phyloP scores from a whole-genome alignment of 2,329 filamentous ascomycete species.

The Tolypocladium amazonense region DNA sequence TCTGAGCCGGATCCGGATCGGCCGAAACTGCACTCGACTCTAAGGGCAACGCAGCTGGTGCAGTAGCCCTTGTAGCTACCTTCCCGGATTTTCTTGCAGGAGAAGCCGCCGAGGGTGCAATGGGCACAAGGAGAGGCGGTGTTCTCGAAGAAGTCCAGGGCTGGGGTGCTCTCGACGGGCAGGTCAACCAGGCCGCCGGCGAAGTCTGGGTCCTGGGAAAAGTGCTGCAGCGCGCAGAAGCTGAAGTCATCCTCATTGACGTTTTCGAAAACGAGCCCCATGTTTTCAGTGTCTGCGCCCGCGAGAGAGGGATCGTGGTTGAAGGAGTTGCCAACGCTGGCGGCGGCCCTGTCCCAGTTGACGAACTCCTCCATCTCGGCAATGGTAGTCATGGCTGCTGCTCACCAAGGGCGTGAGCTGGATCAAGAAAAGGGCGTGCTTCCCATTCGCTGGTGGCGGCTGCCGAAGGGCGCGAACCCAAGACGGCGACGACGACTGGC shows the following conservation, averaged over 20 bases:
- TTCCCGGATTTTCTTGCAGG: constrained; percentile 51
- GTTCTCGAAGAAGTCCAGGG: constrained; percentile 14
- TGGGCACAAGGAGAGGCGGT: constrained; percentile 33
- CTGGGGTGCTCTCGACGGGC: constrained; percentile 10
- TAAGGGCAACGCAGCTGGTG: constrained; percentile 50
- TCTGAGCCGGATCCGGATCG: constrained; percentile 19
- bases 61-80: constrained; percentile 51
- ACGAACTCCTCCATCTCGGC: constrained; percentile 54
- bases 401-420: constrained; percentile 4
- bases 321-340: constrained; percentile 21
- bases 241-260: constrained; percentile 49
- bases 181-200: constrained; percentile 13
- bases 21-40: constrained; percentile 48
- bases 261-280: constrained; percentile 45
- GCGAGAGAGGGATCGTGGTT: constrained; percentile 19
- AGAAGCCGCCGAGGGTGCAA: constrained; percentile 40
- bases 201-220: constrained; percentile 27
- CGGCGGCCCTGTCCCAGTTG: constrained; percentile 45
- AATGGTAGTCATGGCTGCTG: constrained; percentile 21
- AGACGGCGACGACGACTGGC: neutral
- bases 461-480: neutral
- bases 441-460: constrained; percentile 4
- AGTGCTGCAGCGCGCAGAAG: constrained; percentile 49
- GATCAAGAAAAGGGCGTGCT: constrained; percentile 4
- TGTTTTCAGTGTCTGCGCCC: constrained; percentile 22